phyloP scores from a whole-genome alignment of 768 basidiomycete species.

The Hericium alpestre region DNA sequence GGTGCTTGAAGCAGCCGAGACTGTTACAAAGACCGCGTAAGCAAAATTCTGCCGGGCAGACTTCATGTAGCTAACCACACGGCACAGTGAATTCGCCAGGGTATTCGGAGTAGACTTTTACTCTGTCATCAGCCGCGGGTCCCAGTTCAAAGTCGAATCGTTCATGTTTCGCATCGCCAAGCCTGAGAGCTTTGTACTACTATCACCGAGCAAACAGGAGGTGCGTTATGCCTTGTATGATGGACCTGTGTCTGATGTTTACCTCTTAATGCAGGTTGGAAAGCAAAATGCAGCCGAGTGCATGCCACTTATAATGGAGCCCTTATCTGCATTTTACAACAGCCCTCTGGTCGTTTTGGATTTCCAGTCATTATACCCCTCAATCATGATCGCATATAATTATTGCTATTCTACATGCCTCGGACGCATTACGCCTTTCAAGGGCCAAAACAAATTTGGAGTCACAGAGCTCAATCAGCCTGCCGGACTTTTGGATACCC shows the following conservation, averaged over 20 bases:
- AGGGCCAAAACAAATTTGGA: constrained; percentile 82
- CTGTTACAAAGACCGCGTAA: constrained; percentile 85
- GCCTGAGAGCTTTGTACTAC: constrained; percentile 82
- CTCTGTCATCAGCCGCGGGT: constrained; percentile 88
- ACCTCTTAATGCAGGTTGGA: constrained; percentile 55
- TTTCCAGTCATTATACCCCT: constrained; percentile 94
- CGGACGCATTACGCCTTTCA: constrained; percentile 78
- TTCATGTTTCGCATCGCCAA: constrained; percentile 98
- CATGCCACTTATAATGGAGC: constrained; percentile 93
- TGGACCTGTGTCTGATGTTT: not conserved
- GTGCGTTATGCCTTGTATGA: constrained; percentile 29
- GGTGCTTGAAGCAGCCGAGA: constrained; percentile 71
- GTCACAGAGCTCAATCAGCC: constrained; percentile 63
- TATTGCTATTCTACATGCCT: constrained; percentile 96
- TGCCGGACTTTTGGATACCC: constrained; percentile 52
- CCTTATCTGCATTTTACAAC: constrained; percentile 83
- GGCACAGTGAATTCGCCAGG: constrained; percentile 81
- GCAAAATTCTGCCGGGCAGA: constrained; percentile 16
- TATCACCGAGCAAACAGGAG: constrained; percentile 82
- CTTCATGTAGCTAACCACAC: too few relatives aligned
- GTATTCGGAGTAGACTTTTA: constrained; percentile 97
- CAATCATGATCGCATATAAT: constrained; percentile 97
- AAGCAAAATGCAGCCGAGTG: constrained; percentile 94
- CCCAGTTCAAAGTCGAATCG: constrained; percentile 98
- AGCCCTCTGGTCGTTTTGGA: constrained; percentile 90